These are phyloP conservation scores for Metschnikowia borealis DNA, from an alignment of 805 yeast genomes.

Conservation along the genomic window DNA sequence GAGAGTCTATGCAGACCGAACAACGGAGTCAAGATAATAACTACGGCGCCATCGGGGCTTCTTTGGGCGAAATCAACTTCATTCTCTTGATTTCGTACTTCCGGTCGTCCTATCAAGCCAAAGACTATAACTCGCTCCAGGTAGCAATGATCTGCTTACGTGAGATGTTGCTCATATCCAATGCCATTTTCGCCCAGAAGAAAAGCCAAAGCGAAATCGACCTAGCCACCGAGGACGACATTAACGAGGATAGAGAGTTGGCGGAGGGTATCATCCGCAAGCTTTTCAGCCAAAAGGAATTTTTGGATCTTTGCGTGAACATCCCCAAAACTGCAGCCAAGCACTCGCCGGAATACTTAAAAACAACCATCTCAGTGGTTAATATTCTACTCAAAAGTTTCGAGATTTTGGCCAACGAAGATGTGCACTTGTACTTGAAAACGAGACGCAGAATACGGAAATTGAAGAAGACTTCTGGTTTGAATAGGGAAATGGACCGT, in stretches of 20 bases:
- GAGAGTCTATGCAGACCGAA: slow-evolving; percentile 23
- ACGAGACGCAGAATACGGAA: slow-evolving; percentile 38
- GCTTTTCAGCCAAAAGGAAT: slow-evolving; percentile 64
- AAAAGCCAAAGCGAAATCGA: slow-evolving; percentile 13
- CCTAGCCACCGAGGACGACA: slow-evolving; percentile 30
- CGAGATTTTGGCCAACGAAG: slow-evolving; percentile 59
- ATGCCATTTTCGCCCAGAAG: slow-evolving; percentile 37
- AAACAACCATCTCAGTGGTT: slow-evolving; percentile 58
- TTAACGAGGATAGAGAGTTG: slow-evolving; percentile 44
- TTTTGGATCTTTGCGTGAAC: slow-evolving; percentile 50
- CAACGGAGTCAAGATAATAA: slow-evolving; percentile 14
- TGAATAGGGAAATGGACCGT: slow-evolving; percentile 17
- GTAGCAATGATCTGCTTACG: slow-evolving; percentile 66
- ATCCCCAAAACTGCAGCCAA: slow-evolving; percentile 63
- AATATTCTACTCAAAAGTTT: slow-evolving; percentile 63
- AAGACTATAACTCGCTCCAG: slow-evolving; percentile 59
- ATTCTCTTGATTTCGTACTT: slow-evolving; percentile 47
- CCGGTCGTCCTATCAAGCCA: slow-evolving; percentile 39
- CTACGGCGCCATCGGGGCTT: slow-evolving; percentile 48
- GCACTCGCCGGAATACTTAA: slow-evolving; percentile 59
- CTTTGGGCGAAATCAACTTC: slow-evolving; percentile 59
- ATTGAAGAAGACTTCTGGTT: slow-evolving; percentile 22
- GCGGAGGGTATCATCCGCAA: slow-evolving; percentile 60
- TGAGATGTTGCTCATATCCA: slow-evolving; percentile 51
- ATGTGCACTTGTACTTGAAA: slow-evolving; percentile 46